Evolutionary conservation across 2,329 filamentous ascomycete genomes (phyloP).

Genomic region (Polychaeton citri): DNA sequence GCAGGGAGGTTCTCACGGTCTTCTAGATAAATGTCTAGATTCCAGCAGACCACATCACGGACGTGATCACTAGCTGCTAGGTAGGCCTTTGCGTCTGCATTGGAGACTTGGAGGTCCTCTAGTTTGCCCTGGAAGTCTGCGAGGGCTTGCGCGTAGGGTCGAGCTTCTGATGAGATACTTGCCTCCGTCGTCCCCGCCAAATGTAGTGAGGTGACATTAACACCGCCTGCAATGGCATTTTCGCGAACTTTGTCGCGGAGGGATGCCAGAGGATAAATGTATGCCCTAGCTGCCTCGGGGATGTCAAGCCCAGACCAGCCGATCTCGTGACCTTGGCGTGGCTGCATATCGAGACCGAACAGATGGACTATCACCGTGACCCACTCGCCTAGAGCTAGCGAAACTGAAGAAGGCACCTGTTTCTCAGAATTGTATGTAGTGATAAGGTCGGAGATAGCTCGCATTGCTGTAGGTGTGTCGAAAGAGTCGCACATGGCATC

Average conservation of each 20-base stretch:
- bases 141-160: conserved; percentile 36
- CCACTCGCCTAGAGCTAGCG: conserved; percentile 54
- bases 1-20: conserved; percentile 58
- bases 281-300: conserved; percentile 44
- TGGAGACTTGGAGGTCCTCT: conserved; percentile 35
- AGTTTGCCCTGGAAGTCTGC: conserved; percentile 48
- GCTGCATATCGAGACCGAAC: conserved; percentile 61
- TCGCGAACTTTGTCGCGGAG: conserved; percentile 46
- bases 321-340: conserved; percentile 30
- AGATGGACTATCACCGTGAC: conserved; percentile 73
- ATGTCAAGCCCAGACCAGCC: conserved; percentile 56
- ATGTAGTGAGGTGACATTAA: conserved; percentile 20
- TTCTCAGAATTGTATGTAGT: conserved; percentile 56
- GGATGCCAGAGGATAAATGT: conserved; percentile 44
- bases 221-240: conserved; percentile 38
- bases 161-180: conserved; percentile 10
- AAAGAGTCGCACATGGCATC: conserved; percentile 70
- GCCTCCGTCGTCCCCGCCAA: conserved; percentile 13
- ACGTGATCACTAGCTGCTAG: conserved; percentile 67
- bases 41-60: conserved; percentile 67
- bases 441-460: conserved; percentile 63
- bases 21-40: conserved; percentile 76
- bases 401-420: conserved; percentile 32
- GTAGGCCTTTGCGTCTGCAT: conserved; percentile 53
- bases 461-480: conserved; percentile 70